Evolutionary conservation across 1,139 yeast genomes (phyloP), one percentile per base, ranked within the genome.

Genomic region (Candida sojae): DNA sequence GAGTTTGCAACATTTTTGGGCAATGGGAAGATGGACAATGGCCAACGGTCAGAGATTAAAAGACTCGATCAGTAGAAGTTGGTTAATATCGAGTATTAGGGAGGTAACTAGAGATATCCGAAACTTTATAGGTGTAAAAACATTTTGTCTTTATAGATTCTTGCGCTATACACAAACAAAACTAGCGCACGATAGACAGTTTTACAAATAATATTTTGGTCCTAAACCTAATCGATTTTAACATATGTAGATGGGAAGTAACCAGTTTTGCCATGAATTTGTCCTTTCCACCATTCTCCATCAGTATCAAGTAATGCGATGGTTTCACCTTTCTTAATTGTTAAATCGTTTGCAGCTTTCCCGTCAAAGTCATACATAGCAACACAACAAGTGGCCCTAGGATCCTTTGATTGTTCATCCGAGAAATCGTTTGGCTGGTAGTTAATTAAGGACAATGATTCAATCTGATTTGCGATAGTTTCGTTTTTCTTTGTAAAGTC

Each of bases 201-300:
- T 17, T 17, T 17, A 2, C 21, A 17, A 17, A 17, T 17, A 17
- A 17, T 17, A 17, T 17, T 17, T 17, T 17, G 9, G 29, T 6
- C 29, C 4, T 8, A 26, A 6, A 26, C 21, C 12, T 34, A 29
- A 5, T 34, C 29, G 5, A 42, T 23, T 29, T 36, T 23, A n/a
- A 81, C 83, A 57, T 83, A 82, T 58, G 80, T 83, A 5, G 69
- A 59, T 2, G 90, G 89, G 56, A 84, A 82, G 17, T 70, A 53
- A 0, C 89, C 90, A 26, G 62, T 52, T 25, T 62, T 54, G 0
- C 81, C 85, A 42, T 72, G 67, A 6, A 74, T 55, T 55, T 74
- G 73, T 2, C 88, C 89, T 51, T 73, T 73, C 87, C 88, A 84
- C 89, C 89, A 84, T 30, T 67, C 64, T 5, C 75, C 77, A 0